Base-by-base conservation (phyloP, 176 grass and related monocot species). In the Lolium rigidum region DNA sequence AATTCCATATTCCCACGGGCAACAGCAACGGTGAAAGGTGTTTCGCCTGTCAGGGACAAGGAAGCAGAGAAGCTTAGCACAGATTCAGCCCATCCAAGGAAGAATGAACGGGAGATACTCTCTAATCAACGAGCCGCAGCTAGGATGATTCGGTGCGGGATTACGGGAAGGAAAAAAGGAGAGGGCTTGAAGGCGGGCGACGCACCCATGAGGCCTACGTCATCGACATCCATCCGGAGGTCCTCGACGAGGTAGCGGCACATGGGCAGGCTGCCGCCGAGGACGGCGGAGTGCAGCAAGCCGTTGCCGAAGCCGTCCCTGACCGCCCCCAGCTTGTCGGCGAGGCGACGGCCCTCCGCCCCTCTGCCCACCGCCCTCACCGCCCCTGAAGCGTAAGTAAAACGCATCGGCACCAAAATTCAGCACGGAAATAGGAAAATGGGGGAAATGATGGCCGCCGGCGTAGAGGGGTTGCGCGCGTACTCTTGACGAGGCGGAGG, bases 1-100 rank as follows among this genome's bases (percentile, higher is more conserved):
- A 38, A 24, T 4, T 76, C 60, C 86, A 76, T 22, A 56, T 10
- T 56, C 31, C 48, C 59, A 76, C 4, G 3, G 6, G 35, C 31
- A 67, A 87, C 24, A 14, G 86, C 86, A 66, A 9, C 58, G 16
- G 48, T 24, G 37, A 87, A 72, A 77, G 86, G 70, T 21, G 86
- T 77, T 76, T 58, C 21, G 9, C 86, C 79, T 87, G 26, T 50
- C 71, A 74, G 12, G 35, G 22, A 26, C 71, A 74, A 74, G 5
- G 13, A 25, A 25, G 46, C 71, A 74, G 46, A 50, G 21, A 74
- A 22, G 44, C 21, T 74, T 26, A 74, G 21, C 43, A 26, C 21
- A 50, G 15, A 74, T 16, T 26, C 46, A 15, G 71, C 69, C 69
- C 69, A 22, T 22, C 41, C 22, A 28, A 28, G 22, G 9, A 72